Conservation (phyloP, 768 basidiomycete species). For the Leccinum uliginosum region DNA sequence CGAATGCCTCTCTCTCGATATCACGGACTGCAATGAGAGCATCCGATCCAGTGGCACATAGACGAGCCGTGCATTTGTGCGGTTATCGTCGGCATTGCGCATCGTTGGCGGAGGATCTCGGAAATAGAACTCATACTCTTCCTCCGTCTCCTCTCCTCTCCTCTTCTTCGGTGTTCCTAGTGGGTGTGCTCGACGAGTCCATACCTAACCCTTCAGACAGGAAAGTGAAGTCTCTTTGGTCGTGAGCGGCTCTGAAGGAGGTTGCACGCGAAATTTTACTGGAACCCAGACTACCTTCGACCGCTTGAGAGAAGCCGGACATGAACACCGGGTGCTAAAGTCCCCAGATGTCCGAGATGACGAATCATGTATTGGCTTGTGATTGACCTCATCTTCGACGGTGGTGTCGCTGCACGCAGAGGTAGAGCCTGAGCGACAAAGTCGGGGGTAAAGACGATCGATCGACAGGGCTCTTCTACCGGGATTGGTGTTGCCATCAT, state of each 20-base stretch:
- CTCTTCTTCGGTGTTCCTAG: constrained; percentile 28
- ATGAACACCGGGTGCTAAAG: constrained; percentile 20
- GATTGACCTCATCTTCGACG: constrained; percentile 6
- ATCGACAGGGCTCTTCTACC: constrained; percentile 23
- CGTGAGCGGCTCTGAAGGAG: constrained; percentile 21
- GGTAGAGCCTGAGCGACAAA: constrained; percentile 15
- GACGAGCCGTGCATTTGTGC: background rate
- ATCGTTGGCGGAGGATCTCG: constrained; percentile 15
- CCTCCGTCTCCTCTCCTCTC: constrained; percentile 20
- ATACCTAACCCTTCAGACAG: constrained; percentile 44
- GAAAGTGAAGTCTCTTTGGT: constrained; percentile 41
- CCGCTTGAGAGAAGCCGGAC: constrained; percentile 13
- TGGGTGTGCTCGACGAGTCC: constrained; percentile 32
- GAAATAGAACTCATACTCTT: constrained; percentile 28
- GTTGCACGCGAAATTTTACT: constrained; percentile 9
- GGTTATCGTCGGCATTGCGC: constrained; percentile 1
- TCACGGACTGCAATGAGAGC: too few relatives aligned
- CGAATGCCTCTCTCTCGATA: too few relatives aligned
- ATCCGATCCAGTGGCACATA: too few relatives aligned
- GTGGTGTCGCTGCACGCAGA: constrained; percentile 7
- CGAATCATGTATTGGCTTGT: constrained; percentile 1
- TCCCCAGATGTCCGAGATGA: constrained; percentile 12
- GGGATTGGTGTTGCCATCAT: constrained; percentile 21
- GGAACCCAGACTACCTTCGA: constrained; percentile 10
- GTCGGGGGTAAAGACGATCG: constrained; percentile 20